Conservation (phyloP, 257 asterid genomes). For the Voacanga thouarsii region DNA sequence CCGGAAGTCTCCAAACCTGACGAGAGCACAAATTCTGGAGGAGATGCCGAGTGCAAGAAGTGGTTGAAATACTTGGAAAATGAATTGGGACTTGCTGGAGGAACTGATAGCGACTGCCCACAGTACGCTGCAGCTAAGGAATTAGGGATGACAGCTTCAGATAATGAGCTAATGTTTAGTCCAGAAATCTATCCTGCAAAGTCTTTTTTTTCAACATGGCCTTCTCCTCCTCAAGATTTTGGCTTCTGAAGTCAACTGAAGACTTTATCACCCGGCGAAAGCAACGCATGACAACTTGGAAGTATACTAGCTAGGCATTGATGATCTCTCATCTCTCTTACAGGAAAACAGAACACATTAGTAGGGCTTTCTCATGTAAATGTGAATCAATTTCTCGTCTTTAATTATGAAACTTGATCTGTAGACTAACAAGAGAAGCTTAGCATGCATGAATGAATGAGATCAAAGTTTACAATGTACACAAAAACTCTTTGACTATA, state of each 20-base stretch:
- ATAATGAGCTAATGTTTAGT: background rate
- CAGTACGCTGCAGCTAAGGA: background rate
- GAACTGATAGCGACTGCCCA: background rate
- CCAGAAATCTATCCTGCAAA: constrained; percentile 4
- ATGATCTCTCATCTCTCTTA: background rate
- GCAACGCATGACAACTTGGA: background rate
- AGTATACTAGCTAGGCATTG: background rate
- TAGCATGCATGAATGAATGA: background rate
- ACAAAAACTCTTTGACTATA: background rate
- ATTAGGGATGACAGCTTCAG: background rate
- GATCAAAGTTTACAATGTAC: background rate
- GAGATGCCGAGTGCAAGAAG: constrained; percentile 21
- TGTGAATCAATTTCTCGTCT: background rate
- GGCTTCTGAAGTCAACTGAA: constrained; percentile 11
- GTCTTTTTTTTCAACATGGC: constrained; percentile 20
- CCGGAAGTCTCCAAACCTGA: background rate
- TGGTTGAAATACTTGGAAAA: constrained; percentile 55
- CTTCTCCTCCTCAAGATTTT: constrained; percentile 18
- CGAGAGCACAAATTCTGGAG: background rate
- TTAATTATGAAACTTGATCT: too few relatives aligned
- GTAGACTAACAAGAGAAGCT: background rate
- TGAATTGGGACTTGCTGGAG: constrained; percentile 46
- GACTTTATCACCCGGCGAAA: background rate
- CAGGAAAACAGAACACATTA: background rate
- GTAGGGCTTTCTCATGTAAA: background rate